Conservation (phyloP, 2,329 filamentous ascomycete species). For the Metarhizium guizhouense region DNA sequence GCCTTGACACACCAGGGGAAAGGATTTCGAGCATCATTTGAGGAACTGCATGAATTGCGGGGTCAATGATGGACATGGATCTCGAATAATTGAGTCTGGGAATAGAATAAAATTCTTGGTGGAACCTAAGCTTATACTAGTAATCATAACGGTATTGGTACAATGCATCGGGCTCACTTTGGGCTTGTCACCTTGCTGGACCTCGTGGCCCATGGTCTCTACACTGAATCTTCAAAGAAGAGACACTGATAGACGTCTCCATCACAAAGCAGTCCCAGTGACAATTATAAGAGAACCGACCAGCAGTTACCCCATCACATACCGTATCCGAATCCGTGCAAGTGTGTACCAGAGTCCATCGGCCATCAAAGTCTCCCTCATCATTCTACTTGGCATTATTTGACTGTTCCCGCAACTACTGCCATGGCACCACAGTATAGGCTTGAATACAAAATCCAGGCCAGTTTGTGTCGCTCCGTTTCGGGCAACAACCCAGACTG, state of each 20-base stretch:
- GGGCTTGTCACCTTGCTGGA: background rate
- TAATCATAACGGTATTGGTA: background rate
- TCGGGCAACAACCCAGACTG: constrained; percentile 15
- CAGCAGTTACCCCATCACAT: background rate
- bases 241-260: background rate
- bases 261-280: background rate
- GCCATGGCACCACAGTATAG: constrained; percentile 29
- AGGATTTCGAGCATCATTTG: too few species aligned
- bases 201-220: background rate
- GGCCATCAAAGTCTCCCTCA: background rate
- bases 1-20: too few species aligned
- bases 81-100: too few species aligned
- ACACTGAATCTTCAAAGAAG: background rate
- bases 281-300: background rate
- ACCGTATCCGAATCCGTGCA: background rate
- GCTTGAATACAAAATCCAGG: constrained; percentile 18
- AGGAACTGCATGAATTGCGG: too few species aligned
- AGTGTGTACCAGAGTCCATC: background rate
- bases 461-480: constrained; percentile 11
- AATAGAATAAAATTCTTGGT: too few species aligned
- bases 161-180: background rate
- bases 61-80: too few species aligned
- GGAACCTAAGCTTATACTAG: too few species aligned
- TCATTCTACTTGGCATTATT: background rate
- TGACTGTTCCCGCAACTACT: constrained; percentile 7